Percentiles rank a stretch among this genome's conserved stretches.
Evolutionary conservation across 1,284 basidiomycete species (phyloP).

Genomic region (Trichosporon coremiiforme): DNA sequence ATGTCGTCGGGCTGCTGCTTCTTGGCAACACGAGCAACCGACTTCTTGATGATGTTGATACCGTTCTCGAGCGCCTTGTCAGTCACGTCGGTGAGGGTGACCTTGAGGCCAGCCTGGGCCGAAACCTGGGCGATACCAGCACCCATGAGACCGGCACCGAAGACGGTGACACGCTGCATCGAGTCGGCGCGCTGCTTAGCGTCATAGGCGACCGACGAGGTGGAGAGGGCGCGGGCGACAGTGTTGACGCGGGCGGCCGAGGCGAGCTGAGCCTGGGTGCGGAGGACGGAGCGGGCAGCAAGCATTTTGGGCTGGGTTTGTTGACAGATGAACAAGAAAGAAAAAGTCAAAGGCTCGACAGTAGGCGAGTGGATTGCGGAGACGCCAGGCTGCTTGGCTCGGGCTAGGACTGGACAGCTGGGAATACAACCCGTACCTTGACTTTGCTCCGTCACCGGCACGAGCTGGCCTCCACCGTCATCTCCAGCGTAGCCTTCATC

Average conservation of each 20-base stretch:
- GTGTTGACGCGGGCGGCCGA: slow-evolving; percentile 27
- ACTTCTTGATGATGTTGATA: slow-evolving; percentile 61
- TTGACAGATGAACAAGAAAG: slow-evolving; percentile 1
- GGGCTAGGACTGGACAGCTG: slow-evolving; percentile 5
- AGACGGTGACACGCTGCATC: slow-evolving; percentile 56
- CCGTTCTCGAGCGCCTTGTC: slow-evolving; percentile 60
- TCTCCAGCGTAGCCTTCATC: not conserved
- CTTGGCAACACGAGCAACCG: slow-evolving; percentile 61
- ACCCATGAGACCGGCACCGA: slow-evolving; percentile 61
- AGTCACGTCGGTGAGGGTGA: slow-evolving; percentile 56
- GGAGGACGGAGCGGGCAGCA: slow-evolving; percentile 17
- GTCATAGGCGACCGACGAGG: slow-evolving; percentile 8
- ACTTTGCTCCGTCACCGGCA: slow-evolving; percentile 16
- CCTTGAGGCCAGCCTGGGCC: slow-evolving; percentile 58
- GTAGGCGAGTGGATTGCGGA: not conserved
- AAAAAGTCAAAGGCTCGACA: not conserved
- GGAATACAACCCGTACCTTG: not conserved
- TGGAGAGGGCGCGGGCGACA: slow-evolving; percentile 21
- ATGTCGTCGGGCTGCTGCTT: slow-evolving; percentile 58
- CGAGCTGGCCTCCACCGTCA: no score
- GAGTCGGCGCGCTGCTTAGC: slow-evolving; percentile 23
- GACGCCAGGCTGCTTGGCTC: not conserved
- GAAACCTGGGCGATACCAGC: slow-evolving; percentile 61
- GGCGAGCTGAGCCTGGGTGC: slow-evolving; percentile 18
- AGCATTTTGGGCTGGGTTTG: slow-evolving; percentile 1